These are phyloP conservation scores for Paramecium octaurelia DNA, from an alignment of 73 alveolate genomes.

Conservation along the genomic window DNA sequence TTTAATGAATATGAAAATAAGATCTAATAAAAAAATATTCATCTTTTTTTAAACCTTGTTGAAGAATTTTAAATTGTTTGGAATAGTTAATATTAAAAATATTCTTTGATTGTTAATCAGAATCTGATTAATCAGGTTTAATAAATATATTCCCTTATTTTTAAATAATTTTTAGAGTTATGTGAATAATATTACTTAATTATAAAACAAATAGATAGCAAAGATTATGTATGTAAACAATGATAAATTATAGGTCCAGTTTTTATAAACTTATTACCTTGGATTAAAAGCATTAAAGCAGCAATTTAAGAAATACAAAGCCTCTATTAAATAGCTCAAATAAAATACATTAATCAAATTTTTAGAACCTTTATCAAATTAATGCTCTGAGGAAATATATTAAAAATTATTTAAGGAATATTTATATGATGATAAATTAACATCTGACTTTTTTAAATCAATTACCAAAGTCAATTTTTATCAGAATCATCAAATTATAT, in stretches of 20 bases:
- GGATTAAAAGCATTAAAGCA: neutral
- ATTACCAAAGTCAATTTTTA: neutral
- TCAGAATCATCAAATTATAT: neutral
- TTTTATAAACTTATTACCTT: neutral
- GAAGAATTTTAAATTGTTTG: constrained; percentile 22
- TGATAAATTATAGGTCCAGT: constrained; percentile 1
- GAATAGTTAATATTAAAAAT: neutral
- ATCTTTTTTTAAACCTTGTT: neutral
- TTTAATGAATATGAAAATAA: neutral
- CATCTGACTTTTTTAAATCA: neutral
- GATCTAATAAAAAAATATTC: neutral
- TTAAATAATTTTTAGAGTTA: neutral
- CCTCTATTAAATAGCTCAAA: neutral
- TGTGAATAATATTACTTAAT: neutral
- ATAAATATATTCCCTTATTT: neutral
- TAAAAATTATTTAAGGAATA: neutral
- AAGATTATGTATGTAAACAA: constrained; percentile 4
- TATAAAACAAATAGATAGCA: neutral
- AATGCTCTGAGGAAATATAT: neutral
- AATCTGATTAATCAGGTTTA: neutral
- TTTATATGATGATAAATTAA: neutral
- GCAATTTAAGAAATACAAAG: neutral
- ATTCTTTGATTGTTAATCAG: neutral
- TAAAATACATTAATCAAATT: neutral
- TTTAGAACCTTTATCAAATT: neutral